phyloP scores from a whole-genome alignment of 805 yeast genomes.

The Blastobotrys mokoenaii region DNA sequence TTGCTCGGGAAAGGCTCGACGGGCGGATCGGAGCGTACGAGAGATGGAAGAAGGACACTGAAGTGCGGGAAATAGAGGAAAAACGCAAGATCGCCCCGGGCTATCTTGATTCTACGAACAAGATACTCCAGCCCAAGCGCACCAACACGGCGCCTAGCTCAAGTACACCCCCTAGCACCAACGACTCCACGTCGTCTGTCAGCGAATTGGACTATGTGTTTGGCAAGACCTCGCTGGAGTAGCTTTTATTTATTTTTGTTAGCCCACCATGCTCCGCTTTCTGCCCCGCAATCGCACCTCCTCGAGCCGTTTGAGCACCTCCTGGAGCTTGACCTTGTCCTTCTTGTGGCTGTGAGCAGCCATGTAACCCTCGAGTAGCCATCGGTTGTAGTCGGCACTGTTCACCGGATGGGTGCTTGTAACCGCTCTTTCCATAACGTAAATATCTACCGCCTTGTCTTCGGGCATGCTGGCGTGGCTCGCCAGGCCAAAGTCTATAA shows the following conservation, averaged over 20 bases:
- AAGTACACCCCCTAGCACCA: background rate
- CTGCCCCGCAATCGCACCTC: slow-evolving; percentile 89
- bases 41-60: slow-evolving; percentile 28
- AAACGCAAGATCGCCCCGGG: slow-evolving; percentile 36
- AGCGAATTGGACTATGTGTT: slow-evolving; percentile 23
- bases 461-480: slow-evolving; percentile 68
- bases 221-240: slow-evolving; percentile 14
- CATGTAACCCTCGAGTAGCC: slow-evolving; percentile 67
- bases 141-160: slow-evolving; percentile 2
- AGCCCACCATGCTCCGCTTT: slow-evolving; percentile 91
- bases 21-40: slow-evolving; percentile 21
- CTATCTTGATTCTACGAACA: slow-evolving; percentile 28
- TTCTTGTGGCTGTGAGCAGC: slow-evolving; percentile 14
- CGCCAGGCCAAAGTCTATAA: slow-evolving; percentile 90
- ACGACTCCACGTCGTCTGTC: background rate
- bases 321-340: slow-evolving; percentile 30
- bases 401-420: slow-evolving; percentile 80
- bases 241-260: slow-evolving; percentile 3
- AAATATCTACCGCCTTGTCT: slow-evolving; percentile 95
- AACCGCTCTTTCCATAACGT: slow-evolving; percentile 88
- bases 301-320: slow-evolving; percentile 56
- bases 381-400: slow-evolving; percentile 52
- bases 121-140: slow-evolving; percentile 22
- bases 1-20: slow-evolving; percentile 22
- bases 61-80: slow-evolving; percentile 17